phyloP scores from a whole-genome alignment of 768 basidiomycete species.

The Brasilioporus rufonigricans region DNA sequence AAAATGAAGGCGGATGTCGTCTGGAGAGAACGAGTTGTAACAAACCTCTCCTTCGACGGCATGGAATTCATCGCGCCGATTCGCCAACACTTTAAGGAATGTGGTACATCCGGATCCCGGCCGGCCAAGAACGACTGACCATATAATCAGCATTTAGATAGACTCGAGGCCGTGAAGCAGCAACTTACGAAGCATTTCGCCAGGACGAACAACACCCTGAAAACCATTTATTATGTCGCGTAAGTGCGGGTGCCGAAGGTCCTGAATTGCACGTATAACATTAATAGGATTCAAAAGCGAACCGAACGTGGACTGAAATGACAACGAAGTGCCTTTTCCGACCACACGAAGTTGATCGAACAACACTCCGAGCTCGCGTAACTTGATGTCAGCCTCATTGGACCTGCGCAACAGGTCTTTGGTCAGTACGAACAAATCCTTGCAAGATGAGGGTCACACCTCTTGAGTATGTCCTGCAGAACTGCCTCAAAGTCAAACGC shows the following conservation, averaged over 20 bases:
- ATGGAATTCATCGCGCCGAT: slow-evolving; percentile 68
- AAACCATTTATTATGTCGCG: slow-evolving; percentile 54
- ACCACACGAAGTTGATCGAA: slow-evolving; percentile 60
- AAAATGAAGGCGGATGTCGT: slow-evolving; percentile 60
- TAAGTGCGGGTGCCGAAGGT: slow-evolving; percentile 56
- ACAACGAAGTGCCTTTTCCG: slow-evolving; percentile 55
- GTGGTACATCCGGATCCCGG: slow-evolving; percentile 87
- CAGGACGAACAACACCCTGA: slow-evolving; percentile 55
- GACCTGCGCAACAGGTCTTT: slow-evolving; percentile 32
- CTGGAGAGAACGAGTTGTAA: slow-evolving; percentile 73
- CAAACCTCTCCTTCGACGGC: slow-evolving; percentile 64
- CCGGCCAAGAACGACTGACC: slow-evolving; percentile 82
- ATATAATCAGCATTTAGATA: no score
- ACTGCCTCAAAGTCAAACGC: slow-evolving; percentile 32
- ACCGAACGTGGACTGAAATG: slow-evolving; percentile 58
- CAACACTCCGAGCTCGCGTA: slow-evolving; percentile 57
- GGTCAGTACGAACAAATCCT: background rate
- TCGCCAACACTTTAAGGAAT: slow-evolving; percentile 77
- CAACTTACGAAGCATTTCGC: slow-evolving; percentile 67
- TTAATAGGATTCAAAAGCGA: slow-evolving; percentile 56
- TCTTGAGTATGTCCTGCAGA: slow-evolving; percentile 23
- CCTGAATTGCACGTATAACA: slow-evolving; percentile 42
- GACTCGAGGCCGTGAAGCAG: no score
- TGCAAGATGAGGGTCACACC: slow-evolving; percentile 5
- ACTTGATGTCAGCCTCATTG: slow-evolving; percentile 47